A percentile compares a stretch with the other conserved stretches of the same genome.
Conservation (phyloP, 2,329 filamentous ascomycete species). For the Dactylella cylindrospora region DNA sequence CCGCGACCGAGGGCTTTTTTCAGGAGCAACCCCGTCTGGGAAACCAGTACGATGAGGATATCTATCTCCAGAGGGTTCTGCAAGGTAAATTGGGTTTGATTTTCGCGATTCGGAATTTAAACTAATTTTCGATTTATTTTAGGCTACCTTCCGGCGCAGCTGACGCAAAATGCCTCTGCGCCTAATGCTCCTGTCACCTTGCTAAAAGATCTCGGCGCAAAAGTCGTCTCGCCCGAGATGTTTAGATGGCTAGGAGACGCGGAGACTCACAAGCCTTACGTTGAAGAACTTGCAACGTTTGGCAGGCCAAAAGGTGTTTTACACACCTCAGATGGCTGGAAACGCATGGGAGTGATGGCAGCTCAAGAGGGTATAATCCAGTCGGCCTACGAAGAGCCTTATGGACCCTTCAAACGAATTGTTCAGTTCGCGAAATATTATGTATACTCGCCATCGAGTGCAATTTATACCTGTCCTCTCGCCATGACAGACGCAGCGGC, state of each 20-base stretch:
- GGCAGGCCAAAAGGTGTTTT: constrained; percentile 63
- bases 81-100: constrained; percentile 54
- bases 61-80: constrained; percentile 58
- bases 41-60: constrained; percentile 63
- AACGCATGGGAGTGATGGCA: constrained; percentile 62
- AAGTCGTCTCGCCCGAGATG: constrained; percentile 59
- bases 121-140: background rate
- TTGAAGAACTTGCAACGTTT: constrained; percentile 64
- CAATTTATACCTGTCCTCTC: constrained; percentile 65
- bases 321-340: constrained; percentile 68
- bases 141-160: constrained; percentile 21
- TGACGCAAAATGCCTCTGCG: constrained; percentile 15
- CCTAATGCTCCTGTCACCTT: constrained; percentile 12
- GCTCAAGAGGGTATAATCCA: constrained; percentile 58
- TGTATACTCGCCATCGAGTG: constrained; percentile 63
- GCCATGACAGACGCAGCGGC: constrained; percentile 57
- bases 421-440: constrained; percentile 63
- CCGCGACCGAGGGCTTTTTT: constrained; percentile 59
- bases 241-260: constrained; percentile 64
- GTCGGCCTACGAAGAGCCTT: constrained; percentile 60
- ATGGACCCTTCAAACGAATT: constrained; percentile 59
- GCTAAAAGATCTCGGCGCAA: constrained; percentile 30
- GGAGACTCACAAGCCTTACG: constrained; percentile 65
- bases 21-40: constrained; percentile 58
- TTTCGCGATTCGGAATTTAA: background rate